phyloP scores from a whole-genome alignment of 139 green algal genomes.

The Closterium sp. region DNA sequence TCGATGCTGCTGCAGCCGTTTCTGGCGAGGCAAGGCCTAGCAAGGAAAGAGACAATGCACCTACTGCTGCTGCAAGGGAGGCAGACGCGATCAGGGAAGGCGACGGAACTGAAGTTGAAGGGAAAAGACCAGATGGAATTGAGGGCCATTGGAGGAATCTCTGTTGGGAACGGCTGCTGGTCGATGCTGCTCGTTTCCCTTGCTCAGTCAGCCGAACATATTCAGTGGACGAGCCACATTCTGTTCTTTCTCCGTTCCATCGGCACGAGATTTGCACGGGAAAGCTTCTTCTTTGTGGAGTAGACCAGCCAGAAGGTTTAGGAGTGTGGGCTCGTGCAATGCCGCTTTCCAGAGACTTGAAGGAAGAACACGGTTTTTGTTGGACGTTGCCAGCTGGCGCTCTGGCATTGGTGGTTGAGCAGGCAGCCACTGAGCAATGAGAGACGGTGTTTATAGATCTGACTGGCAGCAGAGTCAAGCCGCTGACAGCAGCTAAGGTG shows the following conservation, averaged over 20 bases:
- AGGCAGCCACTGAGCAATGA: background rate
- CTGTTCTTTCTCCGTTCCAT: background rate
- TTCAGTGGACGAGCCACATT: background rate
- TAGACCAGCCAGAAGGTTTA: background rate
- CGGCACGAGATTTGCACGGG: background rate
- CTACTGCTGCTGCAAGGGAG: background rate
- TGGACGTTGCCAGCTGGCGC: background rate
- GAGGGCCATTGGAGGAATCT: background rate
- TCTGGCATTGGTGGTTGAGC: background rate
- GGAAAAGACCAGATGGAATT: background rate
- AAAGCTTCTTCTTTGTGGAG: background rate
- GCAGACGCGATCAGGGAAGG: background rate
- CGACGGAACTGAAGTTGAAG: background rate
- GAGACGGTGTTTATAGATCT: background rate
- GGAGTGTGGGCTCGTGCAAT: background rate
- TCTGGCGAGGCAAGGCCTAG: background rate
- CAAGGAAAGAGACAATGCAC: background rate
- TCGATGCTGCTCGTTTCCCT: background rate
- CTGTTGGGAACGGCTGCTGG: background rate
- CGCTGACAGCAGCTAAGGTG: background rate
- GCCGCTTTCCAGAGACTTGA: background rate
- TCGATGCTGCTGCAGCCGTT: background rate
- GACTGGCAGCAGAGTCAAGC: background rate
- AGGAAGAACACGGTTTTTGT: background rate
- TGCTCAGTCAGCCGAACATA: background rate